Base-by-base conservation (phyloP, 2,329 filamentous ascomycete species). In the Diatrype stigma region DNA sequence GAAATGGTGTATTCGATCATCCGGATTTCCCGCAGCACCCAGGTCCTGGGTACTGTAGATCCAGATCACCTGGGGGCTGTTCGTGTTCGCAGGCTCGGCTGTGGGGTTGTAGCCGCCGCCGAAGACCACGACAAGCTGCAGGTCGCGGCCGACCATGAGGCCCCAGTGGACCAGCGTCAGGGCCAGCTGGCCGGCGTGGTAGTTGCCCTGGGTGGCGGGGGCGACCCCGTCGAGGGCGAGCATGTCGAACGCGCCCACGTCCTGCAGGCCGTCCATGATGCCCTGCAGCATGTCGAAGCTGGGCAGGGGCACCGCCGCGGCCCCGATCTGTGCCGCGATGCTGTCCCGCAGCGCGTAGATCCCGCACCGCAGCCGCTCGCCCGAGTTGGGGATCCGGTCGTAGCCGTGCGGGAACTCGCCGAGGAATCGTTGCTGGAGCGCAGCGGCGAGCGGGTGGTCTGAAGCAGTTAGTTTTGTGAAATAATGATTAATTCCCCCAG, bases 91-190 rank as follows among this genome's bases (percentile, higher is more conserved):
- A 53, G 12, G 12, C n/a, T 11, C 45, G 37, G 22, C 5, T 2
- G 82, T 78, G 60, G 76, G 77, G 37, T 83, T 12, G 21, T 46
- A 50, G 16, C 42, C 32, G 37, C n/a, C n/a, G n/a, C n/a, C n/a
- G n/a, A n/a, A n/a, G n/a, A n/a, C n/a, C n/a, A n/a, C n/a, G n/a
- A n/a, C n/a, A n/a, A 50, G 48, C 35, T 26, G 48, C 10, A 50
- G 22, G n/a, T 42, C 30, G 19, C 38, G 32, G 12, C 23, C 44
- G n/a, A 19, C 14, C 7, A 26, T 22, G 12, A 17, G 14, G 8
- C 44, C 42, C 48, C 48, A 50, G 6, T 14, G 3, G 8, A 28
- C 19, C 19, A 46, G 34, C 8, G 46, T 11, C 16, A 22, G 16
- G 17, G 34, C 23, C 4, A 50, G 48, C 35, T 38, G 23, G 6